A percentile compares a stretch with the other conserved stretches of the same genome.
Conservation (phyloP, 2,329 filamentous ascomycete genomes). For the Byssothecium circinans region DNA sequence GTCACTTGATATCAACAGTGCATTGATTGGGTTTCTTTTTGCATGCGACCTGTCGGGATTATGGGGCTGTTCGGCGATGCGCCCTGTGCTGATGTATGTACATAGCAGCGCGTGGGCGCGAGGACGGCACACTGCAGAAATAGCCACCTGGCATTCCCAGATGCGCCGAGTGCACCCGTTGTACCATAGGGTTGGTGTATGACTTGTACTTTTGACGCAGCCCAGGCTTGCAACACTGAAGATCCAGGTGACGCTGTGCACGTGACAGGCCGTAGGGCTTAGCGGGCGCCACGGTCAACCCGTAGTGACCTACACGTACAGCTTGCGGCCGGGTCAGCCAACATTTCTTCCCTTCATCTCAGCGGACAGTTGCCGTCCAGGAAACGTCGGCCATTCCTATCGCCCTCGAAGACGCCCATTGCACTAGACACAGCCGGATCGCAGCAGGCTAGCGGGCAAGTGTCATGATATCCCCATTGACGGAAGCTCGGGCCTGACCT, state of each 20-base stretch:
- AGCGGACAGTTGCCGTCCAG: too few species aligned
- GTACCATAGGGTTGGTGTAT: too few species aligned
- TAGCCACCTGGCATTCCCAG: not conserved
- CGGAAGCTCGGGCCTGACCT: constrained; percentile 13
- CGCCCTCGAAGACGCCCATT: too few species aligned
- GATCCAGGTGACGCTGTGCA: not conserved
- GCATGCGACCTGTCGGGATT: constrained; percentile 32
- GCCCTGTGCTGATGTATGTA: constrained; percentile 38
- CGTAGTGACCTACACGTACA: not conserved
- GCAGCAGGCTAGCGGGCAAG: constrained; percentile 7
- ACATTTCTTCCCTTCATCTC: too few species aligned
- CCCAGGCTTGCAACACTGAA: not conserved
- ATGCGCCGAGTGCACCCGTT: too few species aligned
- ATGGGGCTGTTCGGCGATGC: constrained; percentile 36
- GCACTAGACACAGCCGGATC: constrained; percentile 5
- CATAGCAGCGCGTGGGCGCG: constrained; percentile 20
- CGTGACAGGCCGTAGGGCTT: constrained; percentile 2
- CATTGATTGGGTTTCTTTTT: constrained; percentile 38
- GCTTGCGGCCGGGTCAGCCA: constrained; percentile 19
- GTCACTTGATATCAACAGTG: constrained; percentile 45
- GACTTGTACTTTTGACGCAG: too few species aligned
- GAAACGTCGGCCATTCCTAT: too few species aligned
- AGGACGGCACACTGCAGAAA: not conserved
- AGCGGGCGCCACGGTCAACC: not conserved
- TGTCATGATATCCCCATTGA: constrained; percentile 2